Evolutionary conservation across 2,329 filamentous ascomycete species (phyloP).

Genomic region (Pseudogymnoascus sp.): DNA sequence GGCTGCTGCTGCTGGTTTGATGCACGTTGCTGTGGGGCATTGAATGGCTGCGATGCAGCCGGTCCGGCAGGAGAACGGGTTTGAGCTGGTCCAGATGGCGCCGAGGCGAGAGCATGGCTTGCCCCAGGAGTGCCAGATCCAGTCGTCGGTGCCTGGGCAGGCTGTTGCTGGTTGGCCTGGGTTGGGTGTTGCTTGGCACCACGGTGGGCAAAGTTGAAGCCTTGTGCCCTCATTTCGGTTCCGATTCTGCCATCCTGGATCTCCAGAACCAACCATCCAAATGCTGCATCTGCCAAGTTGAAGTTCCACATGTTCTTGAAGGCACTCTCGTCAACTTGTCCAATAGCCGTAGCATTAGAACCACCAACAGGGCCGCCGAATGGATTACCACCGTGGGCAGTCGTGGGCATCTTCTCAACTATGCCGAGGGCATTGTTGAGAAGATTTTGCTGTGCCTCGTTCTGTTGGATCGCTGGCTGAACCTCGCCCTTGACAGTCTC

Average conservation of each 20-base stretch:
- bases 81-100: conserved; percentile 26
- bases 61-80: conserved; percentile 21
- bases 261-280: conserved; percentile 91
- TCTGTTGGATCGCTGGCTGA: conserved; percentile 86
- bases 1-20: conserved; percentile 24
- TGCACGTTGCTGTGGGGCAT: conserved; percentile 22
- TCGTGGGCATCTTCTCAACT: conserved; percentile 96
- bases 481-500: conserved; percentile 96
- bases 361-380: conserved; percentile 81
- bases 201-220: conserved; percentile 98
- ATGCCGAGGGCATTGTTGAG: conserved; percentile 86
- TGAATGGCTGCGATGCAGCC: conserved; percentile 21
- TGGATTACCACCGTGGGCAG: conserved; percentile 90
- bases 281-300: conserved; percentile 93
- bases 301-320: conserved; percentile 99
- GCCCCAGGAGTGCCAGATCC: conserved; percentile 29
- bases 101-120: conserved; percentile 28
- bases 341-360: conserved; percentile 57
- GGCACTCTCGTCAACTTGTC: conserved; percentile 93
- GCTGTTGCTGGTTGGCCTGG: conserved; percentile 28
- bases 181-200: conserved; percentile 66
- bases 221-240: conserved; percentile 96
- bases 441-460: conserved; percentile 87
- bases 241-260: conserved; percentile 93
- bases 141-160: conserved; percentile 30